Evolutionary conservation across 768 basidiomycete genomes (phyloP).

Genomic region (Russula sp.): DNA sequence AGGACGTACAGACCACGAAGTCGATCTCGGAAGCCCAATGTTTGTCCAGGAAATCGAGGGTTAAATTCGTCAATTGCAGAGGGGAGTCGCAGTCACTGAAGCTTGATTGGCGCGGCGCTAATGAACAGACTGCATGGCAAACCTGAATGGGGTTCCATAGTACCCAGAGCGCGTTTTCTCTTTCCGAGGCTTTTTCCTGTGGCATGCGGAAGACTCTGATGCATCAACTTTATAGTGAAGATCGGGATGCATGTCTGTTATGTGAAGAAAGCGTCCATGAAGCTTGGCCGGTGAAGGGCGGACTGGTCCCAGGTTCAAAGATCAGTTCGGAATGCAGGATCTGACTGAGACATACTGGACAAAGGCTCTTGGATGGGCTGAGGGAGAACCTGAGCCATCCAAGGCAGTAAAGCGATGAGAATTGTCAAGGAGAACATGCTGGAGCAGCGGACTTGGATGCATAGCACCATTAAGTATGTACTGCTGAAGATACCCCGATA

Average conservation of each 20-base stretch:
- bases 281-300: constrained; percentile 35
- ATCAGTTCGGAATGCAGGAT: not conserved
- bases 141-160: constrained; percentile 68
- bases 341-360: not conserved
- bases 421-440: constrained; percentile 10
- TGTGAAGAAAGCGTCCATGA: constrained; percentile 69
- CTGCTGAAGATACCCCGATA: not conserved
- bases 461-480: not conserved
- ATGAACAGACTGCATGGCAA: constrained; percentile 23
- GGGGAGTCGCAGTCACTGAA: constrained; percentile 77
- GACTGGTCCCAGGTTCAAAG: constrained; percentile 1
- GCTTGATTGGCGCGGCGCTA: not conserved
- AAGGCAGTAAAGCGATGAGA: not conserved
- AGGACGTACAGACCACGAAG: constrained; percentile 72
- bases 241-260: constrained; percentile 84
- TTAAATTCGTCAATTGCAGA: constrained; percentile 66
- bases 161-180: constrained; percentile 45
- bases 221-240: constrained; percentile 48
- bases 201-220: constrained; percentile 59
- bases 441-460: not conserved
- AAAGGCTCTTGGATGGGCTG: constrained; percentile 14
- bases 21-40: constrained; percentile 82
- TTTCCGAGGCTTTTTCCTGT: constrained; percentile 50
- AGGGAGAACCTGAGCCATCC: not conserved
- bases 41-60: constrained; percentile 70